Evolutionary conservation across 83 land plant genomes (phyloP).

Genomic region (Thuja plicata): DNA sequence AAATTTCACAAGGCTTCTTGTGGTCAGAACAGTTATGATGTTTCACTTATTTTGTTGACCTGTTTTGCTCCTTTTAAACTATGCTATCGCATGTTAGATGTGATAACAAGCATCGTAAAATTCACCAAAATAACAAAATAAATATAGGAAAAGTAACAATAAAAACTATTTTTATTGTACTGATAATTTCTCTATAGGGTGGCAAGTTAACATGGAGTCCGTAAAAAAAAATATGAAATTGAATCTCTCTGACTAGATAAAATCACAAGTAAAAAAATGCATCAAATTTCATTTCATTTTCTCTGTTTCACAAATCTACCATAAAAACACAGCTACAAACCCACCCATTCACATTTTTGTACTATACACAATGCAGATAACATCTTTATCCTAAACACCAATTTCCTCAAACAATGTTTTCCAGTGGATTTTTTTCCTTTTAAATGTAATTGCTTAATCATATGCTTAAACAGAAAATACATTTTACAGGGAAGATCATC

Average conservation of each 20-base stretch:
- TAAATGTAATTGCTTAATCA: background rate
- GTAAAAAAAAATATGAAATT: background rate
- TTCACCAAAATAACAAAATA: background rate
- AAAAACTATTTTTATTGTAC: background rate
- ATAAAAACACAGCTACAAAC: background rate
- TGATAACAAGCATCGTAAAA: background rate
- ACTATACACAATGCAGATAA: background rate
- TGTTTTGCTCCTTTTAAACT: background rate
- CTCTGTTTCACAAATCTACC: background rate
- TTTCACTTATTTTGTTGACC: background rate
- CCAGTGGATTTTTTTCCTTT: background rate
- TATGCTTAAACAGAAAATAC: background rate
- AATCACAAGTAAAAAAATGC: background rate
- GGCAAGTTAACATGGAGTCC: background rate
- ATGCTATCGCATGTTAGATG: background rate
- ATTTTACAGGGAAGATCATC: background rate
- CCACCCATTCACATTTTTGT: background rate
- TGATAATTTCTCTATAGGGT: background rate
- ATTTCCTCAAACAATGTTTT: background rate
- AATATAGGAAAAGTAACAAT: background rate
- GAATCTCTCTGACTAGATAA: background rate
- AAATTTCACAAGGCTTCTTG: background rate
- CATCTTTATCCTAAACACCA: background rate
- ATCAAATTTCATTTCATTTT: background rate
- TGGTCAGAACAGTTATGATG: background rate